These are phyloP conservation scores for Rhodotorula mucilaginosa DNA, from an alignment of 1,284 basidiomycete species.

Conservation along the genomic window DNA sequence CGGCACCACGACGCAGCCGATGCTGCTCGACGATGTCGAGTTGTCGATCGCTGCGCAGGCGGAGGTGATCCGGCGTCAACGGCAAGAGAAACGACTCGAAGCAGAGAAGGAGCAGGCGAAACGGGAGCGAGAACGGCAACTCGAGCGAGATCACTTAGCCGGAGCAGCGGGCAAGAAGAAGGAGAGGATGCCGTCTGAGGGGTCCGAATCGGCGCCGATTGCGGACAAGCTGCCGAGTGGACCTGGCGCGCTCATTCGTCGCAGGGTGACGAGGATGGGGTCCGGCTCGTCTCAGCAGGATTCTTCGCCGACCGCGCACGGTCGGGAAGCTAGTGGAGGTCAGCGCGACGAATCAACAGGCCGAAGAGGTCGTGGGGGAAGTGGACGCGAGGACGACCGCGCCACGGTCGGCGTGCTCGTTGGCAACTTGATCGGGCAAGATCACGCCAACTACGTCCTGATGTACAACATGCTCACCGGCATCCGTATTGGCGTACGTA, in stretches of 20 bases:
- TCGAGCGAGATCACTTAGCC: neutral
- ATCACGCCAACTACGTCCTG: slow-evolving; percentile 95
- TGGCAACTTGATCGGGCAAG: slow-evolving; percentile 93
- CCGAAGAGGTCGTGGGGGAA: neutral
- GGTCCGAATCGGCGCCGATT: neutral
- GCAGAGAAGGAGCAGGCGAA: slow-evolving; percentile 14
- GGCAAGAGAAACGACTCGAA: slow-evolving; percentile 30
- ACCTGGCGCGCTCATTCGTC: slow-evolving; percentile 7
- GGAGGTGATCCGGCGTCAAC: slow-evolving; percentile 32
- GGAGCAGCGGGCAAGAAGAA: neutral
- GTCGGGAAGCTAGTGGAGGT: neutral
- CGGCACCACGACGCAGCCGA: neutral
- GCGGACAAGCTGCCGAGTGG: neutral
- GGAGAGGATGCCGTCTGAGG: neutral
- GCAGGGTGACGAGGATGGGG: slow-evolving; percentile 12
- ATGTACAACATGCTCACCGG: slow-evolving; percentile 99
- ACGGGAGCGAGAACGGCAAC: neutral
- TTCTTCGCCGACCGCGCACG: neutral
- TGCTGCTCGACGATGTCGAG: slow-evolving; percentile 34
- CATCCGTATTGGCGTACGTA: slow-evolving; percentile 83
- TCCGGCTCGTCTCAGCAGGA: slow-evolving; percentile 6
- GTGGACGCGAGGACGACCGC: neutral
- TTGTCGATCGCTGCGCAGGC: slow-evolving; percentile 32
- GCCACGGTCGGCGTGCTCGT: slow-evolving; percentile 60
- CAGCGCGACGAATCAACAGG: neutral